Evolutionary conservation across 306 rosid species (phyloP), one percentile per base, ranked within the genome.

Genomic region (Lotus japonicus): DNA sequence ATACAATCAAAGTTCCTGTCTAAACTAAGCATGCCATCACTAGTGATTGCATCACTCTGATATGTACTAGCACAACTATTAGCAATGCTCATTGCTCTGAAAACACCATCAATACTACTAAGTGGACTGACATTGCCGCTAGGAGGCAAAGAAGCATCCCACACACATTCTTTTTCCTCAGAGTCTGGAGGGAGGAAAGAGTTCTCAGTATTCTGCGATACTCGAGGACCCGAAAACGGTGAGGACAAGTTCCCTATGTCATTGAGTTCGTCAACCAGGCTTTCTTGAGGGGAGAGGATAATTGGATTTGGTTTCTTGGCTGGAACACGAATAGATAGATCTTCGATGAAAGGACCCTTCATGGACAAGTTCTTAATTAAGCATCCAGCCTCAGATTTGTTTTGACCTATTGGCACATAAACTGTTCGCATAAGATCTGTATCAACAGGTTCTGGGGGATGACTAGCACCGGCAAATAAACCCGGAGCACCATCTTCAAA

Each of bases 71-170:
- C 90, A 45, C 97, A 87, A 82, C 97, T 95, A 84, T 90, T 86
- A 50, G 59, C 97, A 64, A 90, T 59, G 81, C 99, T 94, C 99
- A 94, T 94, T 23, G 97, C 92, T 33, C 88, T 94, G 63, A 83
- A 86, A 84, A 94, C 95, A 67, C 97, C 95, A 76, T 81, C 96
- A n/a, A 90, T 94, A 75, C 99, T 94, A 74, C 99, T 94, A 52
- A 73, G 96, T 11, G 99, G 99, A 75, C 99, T 94, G 18, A 90
- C 98, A 85, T 94, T 90, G 46, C 98, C 98, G 62, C 96, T 94
- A 12, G 99, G 99, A 70, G 99, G 99, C 88, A 94, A 77, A 69
- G 99, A 94, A 77, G 99, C 96, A 84, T 94, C 99, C 99, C 99
- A 94, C 66, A 94, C 96, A 71, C 95, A 86, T 78, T 94, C 99